phyloP scores from a whole-genome alignment of 345 rosid genomes.

The Stellera chamaejasme region DNA sequence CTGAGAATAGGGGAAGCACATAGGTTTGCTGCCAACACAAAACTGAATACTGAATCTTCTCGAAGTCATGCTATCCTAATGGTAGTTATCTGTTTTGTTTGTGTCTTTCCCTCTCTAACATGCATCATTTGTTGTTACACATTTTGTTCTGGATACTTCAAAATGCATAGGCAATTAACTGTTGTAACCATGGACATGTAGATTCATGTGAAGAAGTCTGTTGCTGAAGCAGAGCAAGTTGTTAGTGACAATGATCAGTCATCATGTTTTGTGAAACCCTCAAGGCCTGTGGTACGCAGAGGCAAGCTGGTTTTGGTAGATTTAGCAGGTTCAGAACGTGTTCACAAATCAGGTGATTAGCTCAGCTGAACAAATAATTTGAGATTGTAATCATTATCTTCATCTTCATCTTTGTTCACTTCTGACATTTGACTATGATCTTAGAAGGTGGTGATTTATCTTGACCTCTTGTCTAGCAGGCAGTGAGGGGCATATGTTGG shows the following conservation, averaged over 20 bases:
- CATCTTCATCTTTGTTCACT: not conserved
- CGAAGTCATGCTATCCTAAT: constrained; percentile 96
- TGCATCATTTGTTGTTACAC: not conserved
- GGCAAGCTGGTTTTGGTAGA: constrained; percentile 92
- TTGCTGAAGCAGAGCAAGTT: constrained; percentile 47
- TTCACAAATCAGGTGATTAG: constrained; percentile 81
- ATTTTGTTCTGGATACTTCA: constrained; percentile 11
- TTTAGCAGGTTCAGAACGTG: constrained; percentile 98
- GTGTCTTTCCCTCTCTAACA: constrained; percentile 3
- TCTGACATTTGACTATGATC: not conserved
- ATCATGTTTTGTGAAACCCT: constrained; percentile 60
- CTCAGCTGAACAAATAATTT: constrained; percentile 1
- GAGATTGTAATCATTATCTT: not conserved
- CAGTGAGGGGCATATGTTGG: constrained; percentile 81
- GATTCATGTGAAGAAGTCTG: constrained; percentile 85
- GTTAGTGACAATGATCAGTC: constrained; percentile 43
- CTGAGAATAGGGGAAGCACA: constrained; percentile 85
- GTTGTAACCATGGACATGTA: constrained; percentile 18
- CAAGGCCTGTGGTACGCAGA: constrained; percentile 70
- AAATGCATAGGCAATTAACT: constrained; percentile 1
- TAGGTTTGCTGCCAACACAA: constrained; percentile 93
- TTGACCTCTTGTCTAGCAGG: constrained; percentile 36
- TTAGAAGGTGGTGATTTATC: constrained; percentile 2
- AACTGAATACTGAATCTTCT: constrained; percentile 92
- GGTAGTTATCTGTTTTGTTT: constrained; percentile 34